These are phyloP conservation scores for Trichocomaceae sp. DNA, from an alignment of 2,329 filamentous ascomycete genomes.

Conservation along the genomic window DNA sequence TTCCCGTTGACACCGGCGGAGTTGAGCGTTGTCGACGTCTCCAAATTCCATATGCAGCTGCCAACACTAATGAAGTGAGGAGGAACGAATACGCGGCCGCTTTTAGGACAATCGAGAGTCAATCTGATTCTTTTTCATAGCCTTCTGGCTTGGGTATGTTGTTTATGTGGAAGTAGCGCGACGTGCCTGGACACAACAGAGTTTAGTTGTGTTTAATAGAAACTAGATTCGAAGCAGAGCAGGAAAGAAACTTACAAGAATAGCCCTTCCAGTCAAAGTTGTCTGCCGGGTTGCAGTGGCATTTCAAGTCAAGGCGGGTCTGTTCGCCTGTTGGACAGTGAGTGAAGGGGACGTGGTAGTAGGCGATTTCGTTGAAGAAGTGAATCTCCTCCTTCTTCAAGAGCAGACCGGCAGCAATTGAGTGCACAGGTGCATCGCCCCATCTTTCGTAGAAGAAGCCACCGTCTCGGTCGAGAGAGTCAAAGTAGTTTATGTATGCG, in stretches of 20 bases:
- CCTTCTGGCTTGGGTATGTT: constrained; percentile 75
- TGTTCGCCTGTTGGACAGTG: constrained; percentile 93
- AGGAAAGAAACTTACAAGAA: constrained; percentile 63
- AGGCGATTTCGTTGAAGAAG: constrained; percentile 98
- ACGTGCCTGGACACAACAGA: constrained; percentile 58
- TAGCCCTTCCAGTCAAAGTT: constrained; percentile 99
- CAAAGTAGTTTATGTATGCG: constrained; percentile 85
- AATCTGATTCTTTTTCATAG: constrained; percentile 64
- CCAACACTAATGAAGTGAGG: constrained; percentile 17
- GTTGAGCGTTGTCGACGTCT: constrained; percentile 12
- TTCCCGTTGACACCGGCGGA: constrained; percentile 3
- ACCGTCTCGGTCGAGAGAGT: constrained; percentile 77
- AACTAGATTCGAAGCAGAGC: not conserved
- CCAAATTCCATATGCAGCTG: constrained; percentile 19
- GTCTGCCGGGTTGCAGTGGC: constrained; percentile 88
- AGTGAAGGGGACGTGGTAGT: constrained; percentile 96
- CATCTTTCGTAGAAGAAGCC: constrained; percentile 99
- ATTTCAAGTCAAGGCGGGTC: constrained; percentile 74
- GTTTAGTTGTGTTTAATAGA: not conserved
- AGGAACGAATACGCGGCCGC: constrained; percentile 17
- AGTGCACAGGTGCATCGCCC: constrained; percentile 96
- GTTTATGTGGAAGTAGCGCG: constrained; percentile 78
- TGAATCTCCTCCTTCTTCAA: constrained; percentile 91
- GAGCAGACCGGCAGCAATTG: constrained; percentile 83
- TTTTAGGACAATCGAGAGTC: constrained; percentile 25